Evolutionary conservation across 345 rosid genomes (phyloP).

Genomic region (Sonneratia alba): DNA sequence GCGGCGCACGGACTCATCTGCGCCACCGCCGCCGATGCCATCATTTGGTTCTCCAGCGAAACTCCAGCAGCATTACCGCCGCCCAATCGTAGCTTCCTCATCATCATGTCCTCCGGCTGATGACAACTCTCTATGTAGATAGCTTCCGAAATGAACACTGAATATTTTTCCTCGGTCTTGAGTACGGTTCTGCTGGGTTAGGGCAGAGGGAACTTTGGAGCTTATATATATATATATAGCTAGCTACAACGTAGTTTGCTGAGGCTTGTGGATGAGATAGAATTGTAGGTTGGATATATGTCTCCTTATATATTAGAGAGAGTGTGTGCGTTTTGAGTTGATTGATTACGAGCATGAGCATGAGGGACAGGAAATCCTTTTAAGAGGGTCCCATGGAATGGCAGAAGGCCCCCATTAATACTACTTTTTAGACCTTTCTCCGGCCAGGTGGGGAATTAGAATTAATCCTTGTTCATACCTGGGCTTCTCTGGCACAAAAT

Average conservation of each 20-base stretch:
- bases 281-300: neutral
- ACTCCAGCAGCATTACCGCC: neutral
- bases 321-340: neutral
- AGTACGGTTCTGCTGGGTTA: too few species aligned
- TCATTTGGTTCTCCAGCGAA: neutral
- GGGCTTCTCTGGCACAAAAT: too few species aligned
- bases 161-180: neutral
- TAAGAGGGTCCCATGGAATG: neutral
- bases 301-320: neutral
- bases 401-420: neutral
- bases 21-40: neutral
- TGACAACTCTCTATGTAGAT: too few species aligned
- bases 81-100: neutral
- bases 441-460: too few species aligned
- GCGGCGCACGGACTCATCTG: constrained; percentile 70
- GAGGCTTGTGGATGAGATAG: neutral
- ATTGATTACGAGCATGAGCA: neutral
- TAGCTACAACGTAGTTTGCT: neutral
- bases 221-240: neutral
- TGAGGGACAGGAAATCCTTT: neutral
- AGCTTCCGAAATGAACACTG: too few species aligned
- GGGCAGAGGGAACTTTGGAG: neutral
- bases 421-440: neutral
- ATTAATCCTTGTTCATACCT: too few species aligned
- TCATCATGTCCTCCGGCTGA: neutral